Base-by-base conservation (phyloP, 1,284 basidiomycete species). In the Apiotrichum mycotoxinovorans region DNA sequence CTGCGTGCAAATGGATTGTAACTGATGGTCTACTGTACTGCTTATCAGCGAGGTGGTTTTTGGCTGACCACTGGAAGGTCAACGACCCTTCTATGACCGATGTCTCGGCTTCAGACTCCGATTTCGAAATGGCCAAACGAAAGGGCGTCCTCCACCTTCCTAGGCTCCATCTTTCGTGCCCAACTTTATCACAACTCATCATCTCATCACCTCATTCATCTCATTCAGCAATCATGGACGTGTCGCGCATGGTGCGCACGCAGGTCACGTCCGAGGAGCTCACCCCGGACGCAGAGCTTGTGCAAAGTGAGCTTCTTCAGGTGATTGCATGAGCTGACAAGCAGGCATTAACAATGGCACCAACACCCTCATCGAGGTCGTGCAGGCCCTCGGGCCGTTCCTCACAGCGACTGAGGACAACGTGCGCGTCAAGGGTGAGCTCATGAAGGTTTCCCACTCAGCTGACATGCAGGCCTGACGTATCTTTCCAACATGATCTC, bases 341-440 rank as follows among this genome's bases (percentile, higher is more conserved):
- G 10, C 74, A 92, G 91, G 84, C 66, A 83, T 93, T 63, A 82
- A 83, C 23, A 78, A 76, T 57, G 84, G 84, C 30, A 73, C 79
- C 18, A 76, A 83, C 26, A 82, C 84, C n/a, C 79, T 97, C 8
- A 80, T 96, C 3, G 82, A 86, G 56, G 78, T 98, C n/a, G 91
- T 98, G 17, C 90, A 89, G 68, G 85, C 85, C 22, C 81, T 96
- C 0, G 91, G 90, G 34, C 87, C 89, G 65, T 91, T 88, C 68
- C 81, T 98, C 27, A 94, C 89, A 0, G 86, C 88, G 2, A 89
- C 93, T 63, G 88, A 94, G 53, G 89, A 88, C 64, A 80, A 82
- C 3, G 75, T 87, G 17, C 82, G 94, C 40, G 83, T 85, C 7
- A 91, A 91, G 80, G 95, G 94, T 86, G 41, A 60, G 77, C 51